Evolutionary conservation across 371 early-diverging fungal species (phyloP).

Genomic region (Apophysomyces elegans): DNA sequence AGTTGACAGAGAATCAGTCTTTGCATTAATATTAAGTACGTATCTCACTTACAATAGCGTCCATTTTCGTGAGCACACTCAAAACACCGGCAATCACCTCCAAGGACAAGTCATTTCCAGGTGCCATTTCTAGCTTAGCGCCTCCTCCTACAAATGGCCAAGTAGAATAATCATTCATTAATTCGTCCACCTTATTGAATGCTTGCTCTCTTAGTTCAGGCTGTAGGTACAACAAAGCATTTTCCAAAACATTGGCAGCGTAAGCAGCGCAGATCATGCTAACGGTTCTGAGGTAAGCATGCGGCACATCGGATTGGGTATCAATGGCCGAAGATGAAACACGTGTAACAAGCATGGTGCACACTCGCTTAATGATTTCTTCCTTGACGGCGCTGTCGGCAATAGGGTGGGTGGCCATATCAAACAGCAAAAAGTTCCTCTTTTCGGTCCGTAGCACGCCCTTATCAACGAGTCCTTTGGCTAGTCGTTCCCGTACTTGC

Average conservation of each 20-base stretch:
- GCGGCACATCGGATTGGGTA: conserved; percentile 47
- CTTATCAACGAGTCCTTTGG: conserved; percentile 97
- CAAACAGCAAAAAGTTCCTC: conserved; percentile 92
- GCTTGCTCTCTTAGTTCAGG: conserved; percentile 88
- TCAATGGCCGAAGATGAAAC: conserved; percentile 45
- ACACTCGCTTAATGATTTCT: conserved; percentile 79
- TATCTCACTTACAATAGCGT: conserved; percentile 71
- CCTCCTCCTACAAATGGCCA: conserved; percentile 76
- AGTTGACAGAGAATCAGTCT: background rate
- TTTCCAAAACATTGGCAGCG: conserved; percentile 95
- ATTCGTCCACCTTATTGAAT: conserved; percentile 85
- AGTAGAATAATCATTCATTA: conserved; percentile 83
- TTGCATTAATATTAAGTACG: background rate
- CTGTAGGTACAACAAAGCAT: conserved; percentile 83
- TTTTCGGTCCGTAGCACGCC: conserved; percentile 96
- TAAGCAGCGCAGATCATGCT: conserved; percentile 94
- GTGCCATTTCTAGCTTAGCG: conserved; percentile 56
- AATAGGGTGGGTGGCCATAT: conserved; percentile 95
- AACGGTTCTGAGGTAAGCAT: conserved; percentile 73
- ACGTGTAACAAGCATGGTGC: conserved; percentile 72
- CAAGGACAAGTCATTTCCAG: conserved; percentile 62
- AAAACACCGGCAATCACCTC: conserved; percentile 81
- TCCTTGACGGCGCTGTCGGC: conserved; percentile 87
- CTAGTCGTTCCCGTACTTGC: conserved; percentile 95
- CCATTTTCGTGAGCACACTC: conserved; percentile 88